Conservation (phyloP, 495 filamentous ascomycete species). For the Tirmania nivea region DNA sequence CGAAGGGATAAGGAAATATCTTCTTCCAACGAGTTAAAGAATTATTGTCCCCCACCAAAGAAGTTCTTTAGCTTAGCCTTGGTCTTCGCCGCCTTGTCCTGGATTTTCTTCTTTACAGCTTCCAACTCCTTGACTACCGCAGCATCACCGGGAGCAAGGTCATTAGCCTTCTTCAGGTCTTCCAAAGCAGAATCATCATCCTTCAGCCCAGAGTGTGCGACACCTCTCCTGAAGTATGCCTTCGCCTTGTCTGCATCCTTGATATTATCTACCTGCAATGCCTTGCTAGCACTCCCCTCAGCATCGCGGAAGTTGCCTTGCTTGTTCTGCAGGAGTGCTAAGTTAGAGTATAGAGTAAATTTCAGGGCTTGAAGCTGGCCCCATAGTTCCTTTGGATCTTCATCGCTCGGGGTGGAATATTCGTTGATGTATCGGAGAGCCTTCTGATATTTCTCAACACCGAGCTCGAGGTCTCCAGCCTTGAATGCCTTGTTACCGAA, state of each 20-base stretch:
- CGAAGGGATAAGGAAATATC: too few species aligned
- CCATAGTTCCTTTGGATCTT: constrained; percentile 44
- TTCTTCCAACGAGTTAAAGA: too few species aligned
- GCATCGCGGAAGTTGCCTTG: constrained; percentile 47
- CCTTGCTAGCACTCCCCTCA: constrained; percentile 44
- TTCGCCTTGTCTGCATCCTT: constrained; percentile 68
- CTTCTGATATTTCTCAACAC: constrained; percentile 91
- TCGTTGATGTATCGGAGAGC: constrained; percentile 86
- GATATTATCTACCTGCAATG: constrained; percentile 36
- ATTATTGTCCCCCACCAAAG: constrained; percentile 26
- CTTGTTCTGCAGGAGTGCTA: constrained; percentile 62
- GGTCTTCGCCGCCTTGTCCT: constrained; percentile 59
- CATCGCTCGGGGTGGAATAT: constrained; percentile 46
- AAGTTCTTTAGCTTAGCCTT: constrained; percentile 77
- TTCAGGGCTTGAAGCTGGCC: constrained; percentile 47
- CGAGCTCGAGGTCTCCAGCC: constrained; percentile 40
- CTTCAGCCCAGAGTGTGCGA: constrained; percentile 49
- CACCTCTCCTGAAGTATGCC: constrained; percentile 61
- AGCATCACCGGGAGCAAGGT: constrained; percentile 53
- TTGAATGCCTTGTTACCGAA: constrained; percentile 90
- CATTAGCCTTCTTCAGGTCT: constrained; percentile 54
- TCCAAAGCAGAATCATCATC: constrained; percentile 67
- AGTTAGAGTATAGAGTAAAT: constrained; percentile 58
- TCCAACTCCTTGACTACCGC: constrained; percentile 53
- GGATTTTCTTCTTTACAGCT: constrained; percentile 50